Conservation (phyloP, 768 basidiomycete genomes). For the Dacryopinax spathularia region DNA sequence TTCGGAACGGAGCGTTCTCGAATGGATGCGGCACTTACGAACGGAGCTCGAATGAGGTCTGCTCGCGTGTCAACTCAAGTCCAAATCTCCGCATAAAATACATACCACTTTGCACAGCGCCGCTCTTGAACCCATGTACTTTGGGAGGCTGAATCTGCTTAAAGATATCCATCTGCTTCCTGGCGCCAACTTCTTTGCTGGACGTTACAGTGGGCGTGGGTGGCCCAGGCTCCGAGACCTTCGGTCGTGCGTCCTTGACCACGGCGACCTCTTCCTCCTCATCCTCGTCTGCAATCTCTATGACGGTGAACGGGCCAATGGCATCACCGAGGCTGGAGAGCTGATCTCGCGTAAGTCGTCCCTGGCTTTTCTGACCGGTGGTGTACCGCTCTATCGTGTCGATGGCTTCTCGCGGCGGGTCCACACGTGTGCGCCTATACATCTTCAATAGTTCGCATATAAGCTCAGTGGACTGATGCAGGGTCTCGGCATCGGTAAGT, state of each 20-base stretch:
- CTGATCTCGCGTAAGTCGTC: constrained; percentile 28
- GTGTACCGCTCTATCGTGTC: constrained; percentile 40
- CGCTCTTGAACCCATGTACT: neutral
- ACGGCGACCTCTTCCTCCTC: constrained; percentile 48
- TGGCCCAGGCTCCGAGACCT: constrained; percentile 1
- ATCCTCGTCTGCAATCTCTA: constrained; percentile 20
- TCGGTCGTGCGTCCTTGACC: constrained; percentile 16
- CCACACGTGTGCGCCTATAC: constrained; percentile 48
- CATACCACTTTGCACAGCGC: neutral
- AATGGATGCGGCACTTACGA: neutral
- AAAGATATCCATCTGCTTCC: neutral
- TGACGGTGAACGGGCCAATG: constrained; percentile 38
- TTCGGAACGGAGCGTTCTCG: neutral
- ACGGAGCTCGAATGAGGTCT: neutral
- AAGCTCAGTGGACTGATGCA: constrained; percentile 77
- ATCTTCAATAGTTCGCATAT: constrained; percentile 64
- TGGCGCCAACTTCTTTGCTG: neutral
- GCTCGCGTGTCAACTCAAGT: constrained; percentile 6
- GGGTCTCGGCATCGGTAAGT: constrained; percentile 78
- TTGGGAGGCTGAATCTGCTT: constrained; percentile 1
- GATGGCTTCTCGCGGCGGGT: constrained; percentile 43
- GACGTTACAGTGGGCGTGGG: neutral
- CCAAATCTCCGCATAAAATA: constrained; percentile 1
- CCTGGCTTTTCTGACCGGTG: constrained; percentile 17
- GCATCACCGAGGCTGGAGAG: constrained; percentile 52